Conservation (phyloP, 495 filamentous ascomycete genomes). For the Rostrohypoxylon terebratum region DNA sequence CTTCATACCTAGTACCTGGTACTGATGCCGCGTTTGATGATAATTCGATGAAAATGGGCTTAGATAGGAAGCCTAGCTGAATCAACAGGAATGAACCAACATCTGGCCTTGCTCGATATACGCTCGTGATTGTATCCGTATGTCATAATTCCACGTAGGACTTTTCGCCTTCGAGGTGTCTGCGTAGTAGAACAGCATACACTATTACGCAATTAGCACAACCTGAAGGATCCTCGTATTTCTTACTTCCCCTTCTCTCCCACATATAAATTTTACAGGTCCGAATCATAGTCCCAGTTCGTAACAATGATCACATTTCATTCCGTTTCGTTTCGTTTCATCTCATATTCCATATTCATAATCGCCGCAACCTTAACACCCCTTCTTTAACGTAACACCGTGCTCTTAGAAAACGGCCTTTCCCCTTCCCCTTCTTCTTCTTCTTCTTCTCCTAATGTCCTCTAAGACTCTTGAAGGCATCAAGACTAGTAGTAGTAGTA, state of each 20-base stretch:
- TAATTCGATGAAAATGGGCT: not conserved
- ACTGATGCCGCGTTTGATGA: not conserved
- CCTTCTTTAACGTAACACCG: not conserved
- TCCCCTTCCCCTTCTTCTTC: too few relatives aligned
- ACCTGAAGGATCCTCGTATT: not conserved
- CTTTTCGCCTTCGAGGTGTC: not conserved
- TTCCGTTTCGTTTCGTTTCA: not conserved
- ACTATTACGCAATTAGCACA: not conserved
- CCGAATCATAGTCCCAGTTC: not conserved
- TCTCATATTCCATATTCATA: not conserved
- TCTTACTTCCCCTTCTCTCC: not conserved
- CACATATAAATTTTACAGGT: constrained; percentile 21
- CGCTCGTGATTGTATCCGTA: not conserved
- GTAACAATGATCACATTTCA: not conserved
- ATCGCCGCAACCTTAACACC: not conserved
- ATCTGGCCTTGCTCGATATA: not conserved
- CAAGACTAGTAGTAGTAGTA: too few relatives aligned
- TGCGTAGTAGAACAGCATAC: not conserved
- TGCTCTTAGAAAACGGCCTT: not conserved
- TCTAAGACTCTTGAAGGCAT: not conserved
- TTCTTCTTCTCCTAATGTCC: not conserved
- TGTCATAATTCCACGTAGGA: not conserved
- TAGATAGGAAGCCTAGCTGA: not conserved
- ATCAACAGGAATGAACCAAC: not conserved
- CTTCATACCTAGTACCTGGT: not conserved